Conservation (phyloP, 2,329 filamentous ascomycete genomes). For the Fusarium liriodendri region DNA sequence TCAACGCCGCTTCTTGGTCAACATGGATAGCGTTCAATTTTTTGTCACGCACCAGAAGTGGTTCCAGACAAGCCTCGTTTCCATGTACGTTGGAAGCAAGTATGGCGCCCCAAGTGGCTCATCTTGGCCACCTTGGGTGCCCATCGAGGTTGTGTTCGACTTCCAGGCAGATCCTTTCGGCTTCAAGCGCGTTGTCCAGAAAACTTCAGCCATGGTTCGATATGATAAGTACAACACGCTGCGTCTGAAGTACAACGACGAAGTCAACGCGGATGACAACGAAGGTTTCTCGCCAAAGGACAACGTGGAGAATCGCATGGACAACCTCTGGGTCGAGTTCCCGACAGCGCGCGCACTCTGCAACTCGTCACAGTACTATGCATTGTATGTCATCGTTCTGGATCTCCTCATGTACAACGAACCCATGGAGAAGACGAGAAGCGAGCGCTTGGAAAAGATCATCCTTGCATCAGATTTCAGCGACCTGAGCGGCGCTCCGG, state of each 20-base stretch:
- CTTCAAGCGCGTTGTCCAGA: constrained; percentile 97
- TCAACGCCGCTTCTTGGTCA: constrained; percentile 91
- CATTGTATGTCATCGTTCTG: constrained; percentile 97
- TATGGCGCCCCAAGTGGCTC: constrained; percentile 89
- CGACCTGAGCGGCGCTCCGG: constrained; percentile 90
- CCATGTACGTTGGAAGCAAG: constrained; percentile 92
- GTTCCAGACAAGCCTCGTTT: constrained; percentile 84
- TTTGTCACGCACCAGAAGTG: constrained; percentile 96
- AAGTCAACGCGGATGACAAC: constrained; percentile 76
- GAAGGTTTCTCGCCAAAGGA: constrained; percentile 61
- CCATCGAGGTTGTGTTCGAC: constrained; percentile 98
- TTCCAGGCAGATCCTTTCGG: constrained; percentile 94
- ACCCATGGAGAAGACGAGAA: constrained; percentile 96
- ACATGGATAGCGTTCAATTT: constrained; percentile 98
- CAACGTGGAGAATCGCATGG: constrained; percentile 81
- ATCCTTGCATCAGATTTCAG: constrained; percentile 99
- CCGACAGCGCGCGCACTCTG: constrained; percentile 94
- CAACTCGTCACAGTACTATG: constrained; percentile 97
- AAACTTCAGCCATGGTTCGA: constrained; percentile 91
- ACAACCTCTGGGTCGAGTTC: constrained; percentile 97
- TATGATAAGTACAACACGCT: constrained; percentile 99
- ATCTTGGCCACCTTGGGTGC: constrained; percentile 97
- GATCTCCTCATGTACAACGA: constrained; percentile 97
- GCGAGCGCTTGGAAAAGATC: constrained; percentile 95
- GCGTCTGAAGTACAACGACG: constrained; percentile 96